Conservation (phyloP, 371 early-diverging fungal genomes). For the Apophysomyces elegans region DNA sequence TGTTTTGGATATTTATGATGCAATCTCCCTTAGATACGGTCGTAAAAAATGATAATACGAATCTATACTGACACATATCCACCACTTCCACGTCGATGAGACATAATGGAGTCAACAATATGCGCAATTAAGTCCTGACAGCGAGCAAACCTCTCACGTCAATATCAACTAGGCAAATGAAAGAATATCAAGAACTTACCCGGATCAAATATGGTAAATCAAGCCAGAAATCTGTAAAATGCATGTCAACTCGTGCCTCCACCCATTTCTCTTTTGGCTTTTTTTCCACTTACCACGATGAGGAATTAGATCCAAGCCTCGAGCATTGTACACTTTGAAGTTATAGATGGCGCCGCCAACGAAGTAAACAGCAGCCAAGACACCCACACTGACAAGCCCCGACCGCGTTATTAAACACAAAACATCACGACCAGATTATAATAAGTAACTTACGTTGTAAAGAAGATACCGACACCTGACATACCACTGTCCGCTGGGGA, state of each 20-base stretch:
- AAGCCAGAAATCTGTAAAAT: conserved; percentile 48
- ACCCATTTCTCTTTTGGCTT: not conserved
- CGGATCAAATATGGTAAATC: conserved; percentile 54
- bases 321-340: conserved; percentile 60
- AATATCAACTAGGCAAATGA: not conserved
- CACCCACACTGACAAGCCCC: conserved; percentile 37
- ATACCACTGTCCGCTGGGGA: conserved; percentile 31
- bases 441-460: conserved; percentile 50
- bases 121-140: conserved; percentile 51
- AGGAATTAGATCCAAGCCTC: conserved; percentile 64
- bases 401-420: not conserved
- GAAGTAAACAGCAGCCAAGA: conserved; percentile 54
- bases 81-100: conserved; percentile 50
- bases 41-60: not conserved
- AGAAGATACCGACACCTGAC: conserved; percentile 57
- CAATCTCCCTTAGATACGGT: not conserved
- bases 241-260: not conserved
- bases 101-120: conserved; percentile 44
- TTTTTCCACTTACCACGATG: conserved; percentile 49
- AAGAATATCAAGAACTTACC: conserved; percentile 18
- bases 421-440: not conserved
- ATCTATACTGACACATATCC: conserved; percentile 52
- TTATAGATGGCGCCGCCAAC: conserved; percentile 66
- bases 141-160: not conserved
- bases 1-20: not conserved